A percentile compares a stretch with the other conserved stretches of the same genome.
Conservation (phyloP, 164 flowering plant genomes). For the Liriodendron chinense region DNA sequence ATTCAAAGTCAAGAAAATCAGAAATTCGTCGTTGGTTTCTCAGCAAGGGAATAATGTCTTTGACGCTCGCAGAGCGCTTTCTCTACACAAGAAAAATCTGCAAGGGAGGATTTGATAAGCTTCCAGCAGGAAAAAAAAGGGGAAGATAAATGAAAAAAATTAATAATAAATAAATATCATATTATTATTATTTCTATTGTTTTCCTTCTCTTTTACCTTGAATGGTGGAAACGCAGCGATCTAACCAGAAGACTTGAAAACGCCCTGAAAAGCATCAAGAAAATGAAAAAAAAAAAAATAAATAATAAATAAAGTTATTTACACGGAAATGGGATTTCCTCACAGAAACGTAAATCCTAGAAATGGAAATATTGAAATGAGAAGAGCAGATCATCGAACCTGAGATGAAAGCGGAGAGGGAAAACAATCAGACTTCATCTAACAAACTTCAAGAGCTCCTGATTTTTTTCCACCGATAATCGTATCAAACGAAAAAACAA, state of each 20-base stretch:
- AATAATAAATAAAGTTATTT: no score
- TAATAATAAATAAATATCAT: neutral
- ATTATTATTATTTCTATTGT: neutral
- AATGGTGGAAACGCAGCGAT: neutral
- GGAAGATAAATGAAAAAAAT: neutral
- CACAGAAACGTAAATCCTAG: no score
- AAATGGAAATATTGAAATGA: no score
- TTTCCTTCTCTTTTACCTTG: neutral
- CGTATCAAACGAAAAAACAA: no score
- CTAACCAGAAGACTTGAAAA: neutral
- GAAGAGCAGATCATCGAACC: no score
- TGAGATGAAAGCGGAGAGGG: no score
- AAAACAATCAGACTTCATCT: no score
- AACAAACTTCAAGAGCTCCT: no score
- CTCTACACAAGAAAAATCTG: neutral
- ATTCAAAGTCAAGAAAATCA: neutral
- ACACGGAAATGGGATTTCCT: no score
- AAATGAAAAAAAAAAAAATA: no score
- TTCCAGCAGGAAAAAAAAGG: neutral
- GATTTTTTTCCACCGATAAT: no score
- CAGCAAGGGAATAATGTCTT: neutral
- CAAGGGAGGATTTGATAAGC: neutral
- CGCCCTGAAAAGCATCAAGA: no score
- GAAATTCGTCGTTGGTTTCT: neutral
- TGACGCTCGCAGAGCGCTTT: neutral